Evolutionary conservation across 2,329 filamentous ascomycete species (phyloP).

Genomic region (Calonectria naviculata): DNA sequence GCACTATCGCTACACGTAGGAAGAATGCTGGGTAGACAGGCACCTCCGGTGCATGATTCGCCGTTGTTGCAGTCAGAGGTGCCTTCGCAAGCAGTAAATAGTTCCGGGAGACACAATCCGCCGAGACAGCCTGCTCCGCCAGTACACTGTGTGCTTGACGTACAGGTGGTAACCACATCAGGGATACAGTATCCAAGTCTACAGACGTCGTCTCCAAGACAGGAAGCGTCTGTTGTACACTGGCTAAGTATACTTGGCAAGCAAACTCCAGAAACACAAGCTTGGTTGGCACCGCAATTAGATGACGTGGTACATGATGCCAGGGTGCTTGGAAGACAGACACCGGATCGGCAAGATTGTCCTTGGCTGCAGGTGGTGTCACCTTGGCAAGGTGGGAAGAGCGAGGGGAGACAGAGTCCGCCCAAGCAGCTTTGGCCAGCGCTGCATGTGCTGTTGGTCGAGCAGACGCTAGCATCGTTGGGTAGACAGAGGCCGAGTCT

Average conservation of each 20-base stretch:
- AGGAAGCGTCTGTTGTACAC: conserved; percentile 10
- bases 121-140: background rate
- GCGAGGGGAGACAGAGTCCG: background rate
- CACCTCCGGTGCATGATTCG: background rate
- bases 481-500: conserved; percentile 10
- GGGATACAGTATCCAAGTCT: conserved; percentile 17
- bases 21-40: conserved; percentile 1
- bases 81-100: background rate
- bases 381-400: conserved; percentile 10
- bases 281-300: conserved; percentile 11
- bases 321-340: conserved; percentile 8
- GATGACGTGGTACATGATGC: background rate
- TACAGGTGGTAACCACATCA: background rate
- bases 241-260: background rate
- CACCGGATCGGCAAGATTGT: background rate
- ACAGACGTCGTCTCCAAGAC: conserved; percentile 7
- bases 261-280: conserved; percentile 4
- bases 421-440: background rate
- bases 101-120: conserved; percentile 4
- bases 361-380: background rate
- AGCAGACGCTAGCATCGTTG: background rate
- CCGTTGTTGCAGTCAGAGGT: conserved; percentile 12
- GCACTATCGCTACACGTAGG: background rate
- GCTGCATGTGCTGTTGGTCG: background rate
- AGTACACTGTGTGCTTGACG: background rate